Conservation (phyloP, 2,329 filamentous ascomycete species). For the Fusarium robinianum region DNA sequence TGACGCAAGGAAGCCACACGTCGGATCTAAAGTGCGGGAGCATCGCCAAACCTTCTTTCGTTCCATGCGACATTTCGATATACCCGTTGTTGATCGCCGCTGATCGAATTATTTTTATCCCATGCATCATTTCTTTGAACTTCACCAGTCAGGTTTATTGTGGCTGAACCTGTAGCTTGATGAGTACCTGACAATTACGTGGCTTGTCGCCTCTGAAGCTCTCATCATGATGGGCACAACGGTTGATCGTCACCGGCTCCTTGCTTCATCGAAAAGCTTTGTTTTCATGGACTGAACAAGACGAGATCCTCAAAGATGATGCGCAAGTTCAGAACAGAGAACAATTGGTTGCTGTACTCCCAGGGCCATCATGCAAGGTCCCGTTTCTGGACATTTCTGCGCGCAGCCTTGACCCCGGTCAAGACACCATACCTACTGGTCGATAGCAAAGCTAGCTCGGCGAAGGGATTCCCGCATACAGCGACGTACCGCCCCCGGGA, state of each 20-base stretch:
- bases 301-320: conserved; percentile 8
- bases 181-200: conserved; percentile 4
- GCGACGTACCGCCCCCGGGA: conserved; percentile 16
- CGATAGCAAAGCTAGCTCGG: conserved; percentile 16
- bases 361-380: conserved; percentile 27
- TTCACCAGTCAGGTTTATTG: conserved; percentile 8
- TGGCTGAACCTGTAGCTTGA: conserved; percentile 3
- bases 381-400: conserved; percentile 26
- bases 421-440: conserved; percentile 17
- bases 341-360: conserved; percentile 9
- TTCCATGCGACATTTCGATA: conserved; percentile 3
- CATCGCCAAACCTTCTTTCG: conserved; percentile 3
- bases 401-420: conserved; percentile 20
- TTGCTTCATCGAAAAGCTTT: too few relatives aligned
- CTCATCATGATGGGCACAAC: too few relatives aligned
- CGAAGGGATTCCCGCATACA: conserved; percentile 13
- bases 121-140: too few relatives aligned
- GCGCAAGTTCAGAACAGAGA: neutral
- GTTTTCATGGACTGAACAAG: conserved; percentile 5
- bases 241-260: too few relatives aligned
- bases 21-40: conserved; percentile 12
- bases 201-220: conserved; percentile 20
- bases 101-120: too few relatives aligned
- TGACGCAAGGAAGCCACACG: conserved; percentile 28
- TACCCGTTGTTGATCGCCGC: conserved; percentile 13